These are phyloP conservation scores for Botrytis aclada DNA, from an alignment of 2,329 filamentous ascomycete genomes.

Conservation along the genomic window DNA sequence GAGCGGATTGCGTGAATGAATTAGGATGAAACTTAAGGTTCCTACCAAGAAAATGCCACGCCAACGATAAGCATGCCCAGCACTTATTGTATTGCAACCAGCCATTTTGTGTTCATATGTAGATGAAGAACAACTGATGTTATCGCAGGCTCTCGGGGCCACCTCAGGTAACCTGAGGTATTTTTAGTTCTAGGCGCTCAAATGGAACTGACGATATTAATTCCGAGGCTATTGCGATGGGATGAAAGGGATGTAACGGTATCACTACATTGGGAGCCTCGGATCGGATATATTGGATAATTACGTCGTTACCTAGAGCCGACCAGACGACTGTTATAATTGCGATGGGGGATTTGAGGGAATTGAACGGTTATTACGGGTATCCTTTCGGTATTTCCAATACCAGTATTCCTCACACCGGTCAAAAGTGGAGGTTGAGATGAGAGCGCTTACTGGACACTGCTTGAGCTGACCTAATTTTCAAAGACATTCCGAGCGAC, in stretches of 20 bases:
- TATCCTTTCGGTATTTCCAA: slow-evolving; percentile 6
- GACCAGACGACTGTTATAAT: background rate
- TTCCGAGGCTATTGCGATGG: slow-evolving; percentile 4
- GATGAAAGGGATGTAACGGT: slow-evolving; percentile 3
- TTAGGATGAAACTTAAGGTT: background rate
- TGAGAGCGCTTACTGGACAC: background rate
- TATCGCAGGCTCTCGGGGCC: background rate
- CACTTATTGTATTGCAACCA: background rate
- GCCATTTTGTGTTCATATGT: background rate
- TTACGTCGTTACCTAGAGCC: slow-evolving; percentile 7
- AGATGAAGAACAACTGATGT: background rate
- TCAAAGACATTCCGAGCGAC: background rate
- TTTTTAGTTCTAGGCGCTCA: background rate
- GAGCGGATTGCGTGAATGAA: background rate
- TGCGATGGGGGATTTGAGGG: slow-evolving; percentile 7
- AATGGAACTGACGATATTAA: background rate
- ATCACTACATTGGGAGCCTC: background rate
- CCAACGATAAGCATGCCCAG: slow-evolving; percentile 6
- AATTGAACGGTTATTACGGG: background rate
- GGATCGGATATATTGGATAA: background rate
- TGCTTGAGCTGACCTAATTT: background rate
- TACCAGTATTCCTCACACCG: slow-evolving; percentile 6
- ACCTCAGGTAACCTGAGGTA: background rate
- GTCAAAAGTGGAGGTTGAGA: background rate
- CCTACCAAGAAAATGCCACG: background rate